Conservation (phyloP, 1,284 basidiomycete genomes). For the Apiotrichum domesticum region DNA sequence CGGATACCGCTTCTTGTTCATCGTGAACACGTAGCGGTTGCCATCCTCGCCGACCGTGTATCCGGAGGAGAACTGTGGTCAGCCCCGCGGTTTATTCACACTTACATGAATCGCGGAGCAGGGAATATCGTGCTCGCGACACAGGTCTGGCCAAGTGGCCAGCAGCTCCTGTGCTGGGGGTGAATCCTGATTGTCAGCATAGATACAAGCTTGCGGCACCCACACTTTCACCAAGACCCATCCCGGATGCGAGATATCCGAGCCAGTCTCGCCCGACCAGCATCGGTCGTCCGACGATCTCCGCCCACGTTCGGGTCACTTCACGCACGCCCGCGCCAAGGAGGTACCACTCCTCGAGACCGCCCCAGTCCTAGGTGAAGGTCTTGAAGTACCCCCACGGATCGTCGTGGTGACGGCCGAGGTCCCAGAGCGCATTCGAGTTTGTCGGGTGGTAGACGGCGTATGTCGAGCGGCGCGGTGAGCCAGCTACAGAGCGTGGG, state of each 20-base stretch:
- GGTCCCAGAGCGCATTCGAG: constrained; percentile 45
- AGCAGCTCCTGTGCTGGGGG: constrained; percentile 48
- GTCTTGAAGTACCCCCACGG: constrained; percentile 48
- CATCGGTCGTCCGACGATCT: constrained; percentile 43
- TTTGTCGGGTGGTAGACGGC: constrained; percentile 47
- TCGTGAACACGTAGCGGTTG: constrained; percentile 48
- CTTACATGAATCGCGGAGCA: constrained; percentile 43
- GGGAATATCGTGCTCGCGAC: constrained; percentile 47
- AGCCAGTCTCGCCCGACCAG: constrained; percentile 48
- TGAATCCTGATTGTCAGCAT: constrained; percentile 22
- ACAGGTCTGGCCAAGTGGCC: constrained; percentile 44
- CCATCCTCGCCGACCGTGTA: constrained; percentile 46
- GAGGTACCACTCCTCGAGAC: constrained; percentile 47
- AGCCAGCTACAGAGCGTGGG: constrained; percentile 22
- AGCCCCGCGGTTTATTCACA: not conserved
- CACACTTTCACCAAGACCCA: constrained; percentile 47
- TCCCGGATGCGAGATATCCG: constrained; percentile 46
- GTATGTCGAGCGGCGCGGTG: constrained; percentile 33
- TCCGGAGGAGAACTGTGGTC: constrained; percentile 40
- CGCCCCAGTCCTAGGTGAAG: constrained; percentile 46
- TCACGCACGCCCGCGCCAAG: constrained; percentile 39
- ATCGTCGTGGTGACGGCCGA: constrained; percentile 46
- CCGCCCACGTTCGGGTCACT: constrained; percentile 38
- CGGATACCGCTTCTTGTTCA: constrained; percentile 48
- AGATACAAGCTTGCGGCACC: constrained; percentile 4